phyloP scores from a whole-genome alignment of 2,329 filamentous ascomycete genomes.

The Bipolaris bicolor region DNA sequence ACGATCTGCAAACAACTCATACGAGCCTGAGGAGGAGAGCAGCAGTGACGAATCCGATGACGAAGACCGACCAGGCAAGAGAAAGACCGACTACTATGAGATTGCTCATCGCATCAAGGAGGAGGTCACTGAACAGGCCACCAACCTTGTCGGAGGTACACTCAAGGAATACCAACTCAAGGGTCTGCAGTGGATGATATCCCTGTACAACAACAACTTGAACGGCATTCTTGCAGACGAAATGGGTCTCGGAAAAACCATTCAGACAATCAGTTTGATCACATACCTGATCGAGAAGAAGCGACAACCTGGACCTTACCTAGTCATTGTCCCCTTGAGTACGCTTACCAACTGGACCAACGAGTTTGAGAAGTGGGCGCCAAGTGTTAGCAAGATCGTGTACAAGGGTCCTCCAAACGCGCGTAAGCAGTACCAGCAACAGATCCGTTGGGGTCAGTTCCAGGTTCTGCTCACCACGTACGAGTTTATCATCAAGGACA shows the following conservation, averaged over 20 bases:
- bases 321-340: slow-evolving; percentile 96
- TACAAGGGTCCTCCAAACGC: slow-evolving; percentile 94
- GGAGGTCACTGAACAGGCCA: slow-evolving; percentile 81
- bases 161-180: slow-evolving; percentile 98
- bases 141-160: slow-evolving; percentile 85
- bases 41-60: slow-evolving; percentile 66
- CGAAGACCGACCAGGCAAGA: slow-evolving; percentile 68
- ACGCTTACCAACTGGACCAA: slow-evolving; percentile 98
- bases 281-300: slow-evolving; percentile 98
- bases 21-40: slow-evolving; percentile 68
- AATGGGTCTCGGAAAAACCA: slow-evolving; percentile 99
- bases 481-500: slow-evolving; percentile 99
- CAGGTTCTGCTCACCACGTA: slow-evolving; percentile 97
- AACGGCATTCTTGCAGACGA: slow-evolving; percentile 98
- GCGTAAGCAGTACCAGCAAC: slow-evolving; percentile 88
- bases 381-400: slow-evolving; percentile 81
- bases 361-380: slow-evolving; percentile 99
- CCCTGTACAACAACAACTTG: slow-evolving; percentile 99
- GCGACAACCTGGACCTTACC: slow-evolving; percentile 85
- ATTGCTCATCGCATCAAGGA: slow-evolving; percentile 96
- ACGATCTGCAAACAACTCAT: slow-evolving; percentile 77
- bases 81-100: slow-evolving; percentile 97
- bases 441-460: slow-evolving; percentile 92
- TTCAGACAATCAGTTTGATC: slow-evolving; percentile 97
- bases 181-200: slow-evolving; percentile 99